Evolutionary conservation across 441 rosid genomes (phyloP).

Genomic region (Breynia disticha): DNA sequence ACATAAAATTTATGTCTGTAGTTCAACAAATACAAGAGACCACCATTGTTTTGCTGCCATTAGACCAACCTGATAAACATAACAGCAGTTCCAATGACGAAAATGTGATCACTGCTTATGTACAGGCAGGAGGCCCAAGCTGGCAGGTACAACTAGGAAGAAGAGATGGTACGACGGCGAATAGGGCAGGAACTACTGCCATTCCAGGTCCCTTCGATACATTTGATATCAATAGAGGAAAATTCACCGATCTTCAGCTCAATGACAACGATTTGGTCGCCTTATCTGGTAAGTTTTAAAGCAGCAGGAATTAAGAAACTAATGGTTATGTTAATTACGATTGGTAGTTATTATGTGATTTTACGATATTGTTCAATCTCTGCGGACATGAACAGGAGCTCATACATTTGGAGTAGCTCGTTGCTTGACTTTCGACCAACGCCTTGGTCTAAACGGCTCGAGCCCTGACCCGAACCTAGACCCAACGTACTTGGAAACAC

Average conservation of each 20-base stretch:
- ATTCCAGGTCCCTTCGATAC: constrained; percentile 30
- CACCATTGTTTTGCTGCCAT: too few relatives aligned
- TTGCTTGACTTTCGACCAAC: constrained; percentile 26
- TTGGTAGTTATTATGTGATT: too few relatives aligned
- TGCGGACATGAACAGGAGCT: constrained; percentile 37
- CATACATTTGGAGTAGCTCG: constrained; percentile 47
- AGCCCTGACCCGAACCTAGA: constrained; percentile 32
- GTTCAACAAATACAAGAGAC: too few relatives aligned
- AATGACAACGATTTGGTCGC: constrained; percentile 40
- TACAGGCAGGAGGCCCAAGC: constrained; percentile 47
- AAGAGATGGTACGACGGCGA: constrained; percentile 37
- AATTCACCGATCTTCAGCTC: constrained; percentile 35
- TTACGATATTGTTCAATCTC: too few relatives aligned
- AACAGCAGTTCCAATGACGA: too few relatives aligned
- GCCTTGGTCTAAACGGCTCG: constrained; percentile 29
- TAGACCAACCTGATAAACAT: too few relatives aligned
- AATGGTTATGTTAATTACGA: too few relatives aligned
- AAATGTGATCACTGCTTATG: neutral
- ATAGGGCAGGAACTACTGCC: constrained; percentile 17
- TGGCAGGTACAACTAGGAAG: constrained; percentile 49
- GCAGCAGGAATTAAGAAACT: too few relatives aligned
- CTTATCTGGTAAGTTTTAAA: constrained; percentile 35
- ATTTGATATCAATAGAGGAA: constrained; percentile 13
- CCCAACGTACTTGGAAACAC: constrained; percentile 27
- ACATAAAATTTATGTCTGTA: too few relatives aligned